These are phyloP conservation scores for Leptographium procerum DNA, from an alignment of 2,329 filamentous ascomycete genomes.

Conservation along the genomic window DNA sequence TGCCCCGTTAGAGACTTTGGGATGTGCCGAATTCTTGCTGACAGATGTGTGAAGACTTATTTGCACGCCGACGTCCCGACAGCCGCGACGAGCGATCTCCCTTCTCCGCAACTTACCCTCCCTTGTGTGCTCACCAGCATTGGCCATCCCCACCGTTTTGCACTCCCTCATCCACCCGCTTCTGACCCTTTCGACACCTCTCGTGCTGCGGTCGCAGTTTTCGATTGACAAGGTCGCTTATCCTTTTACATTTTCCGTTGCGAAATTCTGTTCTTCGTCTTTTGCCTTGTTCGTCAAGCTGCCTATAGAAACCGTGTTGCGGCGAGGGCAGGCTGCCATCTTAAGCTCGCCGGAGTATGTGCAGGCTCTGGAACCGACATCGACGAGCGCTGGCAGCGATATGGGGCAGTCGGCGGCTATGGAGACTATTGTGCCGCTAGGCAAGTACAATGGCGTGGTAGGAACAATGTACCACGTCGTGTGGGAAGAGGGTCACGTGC, in stretches of 20 bases:
- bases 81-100: conserved; percentile 66
- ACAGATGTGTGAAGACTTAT: conserved; percentile 48
- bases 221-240: conserved; percentile 72
- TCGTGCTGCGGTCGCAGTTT: conserved; percentile 76
- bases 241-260: conserved; percentile 69
- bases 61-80: conserved; percentile 65
- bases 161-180: conserved; percentile 77
- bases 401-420: conserved; percentile 19
- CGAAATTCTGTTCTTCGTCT: conserved; percentile 70
- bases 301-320: conserved; percentile 82
- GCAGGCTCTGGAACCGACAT: conserved; percentile 29
- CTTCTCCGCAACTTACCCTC: conserved; percentile 70
- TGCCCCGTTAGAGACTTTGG: background rate
- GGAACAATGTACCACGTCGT: conserved; percentile 85
- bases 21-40: background rate
- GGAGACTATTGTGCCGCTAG: conserved; percentile 69
- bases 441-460: conserved; percentile 74
- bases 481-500: conserved; percentile 59
- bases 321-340: conserved; percentile 73
- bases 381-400: conserved; percentile 14
- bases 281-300: conserved; percentile 77
- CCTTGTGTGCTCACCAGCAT: conserved; percentile 56
- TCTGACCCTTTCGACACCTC: conserved; percentile 69
- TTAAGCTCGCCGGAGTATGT: conserved; percentile 44
- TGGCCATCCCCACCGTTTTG: conserved; percentile 75